Evolutionary conservation across 106 monocot genomes (phyloP).

Genomic region (Dendrobium officinale): DNA sequence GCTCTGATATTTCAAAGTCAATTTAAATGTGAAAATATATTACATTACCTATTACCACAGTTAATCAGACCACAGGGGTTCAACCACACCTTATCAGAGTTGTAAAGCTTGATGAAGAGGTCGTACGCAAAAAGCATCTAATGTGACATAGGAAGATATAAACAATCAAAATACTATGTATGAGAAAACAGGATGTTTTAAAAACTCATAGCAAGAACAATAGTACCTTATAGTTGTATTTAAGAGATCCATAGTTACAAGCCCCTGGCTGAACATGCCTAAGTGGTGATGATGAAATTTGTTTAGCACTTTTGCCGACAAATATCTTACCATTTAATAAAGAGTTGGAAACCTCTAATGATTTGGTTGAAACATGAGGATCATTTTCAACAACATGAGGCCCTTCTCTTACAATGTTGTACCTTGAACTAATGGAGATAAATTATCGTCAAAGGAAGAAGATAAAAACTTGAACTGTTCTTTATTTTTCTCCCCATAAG

Average conservation of each 20-base stretch:
- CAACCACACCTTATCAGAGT: conserved; percentile 49
- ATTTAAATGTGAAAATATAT: not conserved
- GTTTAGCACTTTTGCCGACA: conserved; percentile 5
- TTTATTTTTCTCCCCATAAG: not conserved
- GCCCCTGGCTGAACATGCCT: conserved; percentile 15
- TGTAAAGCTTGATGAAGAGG: conserved; percentile 67
- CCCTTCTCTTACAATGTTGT: conserved; percentile 2
- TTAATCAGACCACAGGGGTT: conserved; percentile 77
- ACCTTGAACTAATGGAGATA: conserved; percentile 3
- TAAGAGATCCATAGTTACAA: conserved; percentile 8
- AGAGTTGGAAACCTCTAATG: conserved; percentile 12
- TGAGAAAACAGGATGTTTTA: not conserved
- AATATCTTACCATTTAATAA: conserved; percentile 6
- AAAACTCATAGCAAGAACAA: not conserved
- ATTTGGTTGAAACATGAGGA: conserved; percentile 5
- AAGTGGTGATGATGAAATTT: conserved; percentile 8
- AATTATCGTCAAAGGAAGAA: conserved; percentile 10
- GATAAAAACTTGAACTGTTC: not conserved
- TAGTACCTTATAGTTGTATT: conserved; percentile 21
- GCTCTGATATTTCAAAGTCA: not conserved
- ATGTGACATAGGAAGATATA: conserved; percentile 29
- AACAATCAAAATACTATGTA: not conserved
- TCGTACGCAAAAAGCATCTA: conserved; percentile 74
- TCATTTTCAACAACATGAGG: conserved; percentile 6
- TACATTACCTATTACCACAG: conserved; percentile 75